These are phyloP conservation scores for Aspergillus chevalieri DNA, from an alignment of 2,329 filamentous ascomycete species.

Conservation along the genomic window DNA sequence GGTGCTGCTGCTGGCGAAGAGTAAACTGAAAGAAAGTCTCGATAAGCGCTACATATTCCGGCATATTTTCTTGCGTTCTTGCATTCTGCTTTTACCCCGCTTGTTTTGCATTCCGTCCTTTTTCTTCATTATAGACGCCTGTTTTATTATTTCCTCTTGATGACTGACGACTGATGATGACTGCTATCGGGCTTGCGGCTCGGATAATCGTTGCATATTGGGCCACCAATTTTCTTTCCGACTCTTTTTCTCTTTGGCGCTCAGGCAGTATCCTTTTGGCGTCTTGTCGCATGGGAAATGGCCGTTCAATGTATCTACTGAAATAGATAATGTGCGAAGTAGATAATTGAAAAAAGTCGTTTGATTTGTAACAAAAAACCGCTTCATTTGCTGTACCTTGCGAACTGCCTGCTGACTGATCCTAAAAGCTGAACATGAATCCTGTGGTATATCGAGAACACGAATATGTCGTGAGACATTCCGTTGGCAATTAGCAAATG, in stretches of 20 bases:
- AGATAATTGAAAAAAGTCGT: neutral
- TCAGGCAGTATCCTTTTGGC: slow-evolving; percentile 1
- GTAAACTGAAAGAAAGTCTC: neutral
- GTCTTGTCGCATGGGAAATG: slow-evolving; percentile 7
- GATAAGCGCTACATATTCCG: neutral
- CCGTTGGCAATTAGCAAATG: neutral
- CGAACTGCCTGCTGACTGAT: neutral
- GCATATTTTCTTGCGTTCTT: neutral
- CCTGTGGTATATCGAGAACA: neutral
- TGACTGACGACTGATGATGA: neutral
- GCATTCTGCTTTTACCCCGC: neutral
- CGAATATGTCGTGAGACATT: neutral
- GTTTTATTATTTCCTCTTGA: too few relatives aligned
- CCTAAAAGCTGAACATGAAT: neutral
- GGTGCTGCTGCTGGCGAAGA: slow-evolving; percentile 6
- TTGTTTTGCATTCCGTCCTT: neutral
- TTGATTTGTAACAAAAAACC: neutral
- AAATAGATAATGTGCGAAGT: neutral
- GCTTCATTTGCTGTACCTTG: neutral
- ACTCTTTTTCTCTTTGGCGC: neutral
- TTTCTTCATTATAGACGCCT: too few relatives aligned
- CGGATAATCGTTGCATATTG: neutral
- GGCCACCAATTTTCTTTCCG: neutral
- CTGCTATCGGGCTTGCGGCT: slow-evolving; percentile 1
- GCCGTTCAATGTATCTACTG: slow-evolving; percentile 4